Evolutionary conservation across 768 basidiomycete species (phyloP).

Genomic region (Amanita rubescens): DNA sequence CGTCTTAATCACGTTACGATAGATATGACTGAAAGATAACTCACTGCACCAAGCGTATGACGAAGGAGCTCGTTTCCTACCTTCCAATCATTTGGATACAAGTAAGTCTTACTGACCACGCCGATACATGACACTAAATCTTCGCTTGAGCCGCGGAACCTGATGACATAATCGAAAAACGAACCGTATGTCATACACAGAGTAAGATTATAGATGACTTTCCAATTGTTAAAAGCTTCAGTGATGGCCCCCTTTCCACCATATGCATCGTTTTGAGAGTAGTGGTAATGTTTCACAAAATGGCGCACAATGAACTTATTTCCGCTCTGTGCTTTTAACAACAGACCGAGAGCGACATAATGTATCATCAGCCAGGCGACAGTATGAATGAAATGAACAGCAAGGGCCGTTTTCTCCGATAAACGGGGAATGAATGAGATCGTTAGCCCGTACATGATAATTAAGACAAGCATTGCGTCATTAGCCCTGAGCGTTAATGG

Average conservation of each 20-base stretch:
- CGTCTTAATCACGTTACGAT: background rate
- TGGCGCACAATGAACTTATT: slow-evolving; percentile 89
- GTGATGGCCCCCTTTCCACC: slow-evolving; percentile 71
- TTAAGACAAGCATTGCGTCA: slow-evolving; percentile 74
- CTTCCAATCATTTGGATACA: slow-evolving; percentile 75
- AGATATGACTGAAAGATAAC: slow-evolving; percentile 17
- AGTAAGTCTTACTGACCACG: slow-evolving; percentile 87
- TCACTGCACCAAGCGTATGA: slow-evolving; percentile 81
- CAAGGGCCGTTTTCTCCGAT: slow-evolving; percentile 44
- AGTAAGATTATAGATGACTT: slow-evolving; percentile 84
- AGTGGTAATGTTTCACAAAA: slow-evolving; percentile 92
- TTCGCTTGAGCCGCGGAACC: background rate
- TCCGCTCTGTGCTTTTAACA: slow-evolving; percentile 79
- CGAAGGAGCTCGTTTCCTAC: slow-evolving; percentile 81
- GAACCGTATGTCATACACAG: slow-evolving; percentile 92
- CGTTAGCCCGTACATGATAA: slow-evolving; percentile 61
- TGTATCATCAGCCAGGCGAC: slow-evolving; percentile 83
- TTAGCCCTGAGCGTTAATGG: slow-evolving; percentile 51
- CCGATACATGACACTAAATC: slow-evolving; percentile 74
- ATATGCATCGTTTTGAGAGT: slow-evolving; percentile 62
- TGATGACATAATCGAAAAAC: slow-evolving; percentile 9
- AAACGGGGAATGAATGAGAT: slow-evolving; percentile 50
- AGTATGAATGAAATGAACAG: slow-evolving; percentile 76
- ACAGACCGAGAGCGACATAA: slow-evolving; percentile 76
- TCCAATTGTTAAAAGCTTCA: slow-evolving; percentile 96